Conservation (phyloP, 768 basidiomycete genomes). For the Pholiota microspora region DNA sequence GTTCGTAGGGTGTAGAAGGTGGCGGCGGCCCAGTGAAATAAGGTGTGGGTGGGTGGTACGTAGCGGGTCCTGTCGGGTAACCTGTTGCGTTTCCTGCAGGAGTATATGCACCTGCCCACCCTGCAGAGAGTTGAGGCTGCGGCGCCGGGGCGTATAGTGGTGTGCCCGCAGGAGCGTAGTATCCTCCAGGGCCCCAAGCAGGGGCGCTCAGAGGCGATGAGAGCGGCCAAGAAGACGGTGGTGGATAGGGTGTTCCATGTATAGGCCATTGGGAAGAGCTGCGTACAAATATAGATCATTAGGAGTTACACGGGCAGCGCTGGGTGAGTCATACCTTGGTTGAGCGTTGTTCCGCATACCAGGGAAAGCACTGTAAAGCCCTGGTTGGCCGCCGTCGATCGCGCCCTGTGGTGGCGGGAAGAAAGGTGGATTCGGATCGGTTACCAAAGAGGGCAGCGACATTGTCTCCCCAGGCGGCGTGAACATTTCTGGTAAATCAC, state of each 20-base stretch:
- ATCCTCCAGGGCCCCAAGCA: constrained; percentile 11
- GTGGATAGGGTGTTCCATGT: neutral
- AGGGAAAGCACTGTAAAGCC: constrained; percentile 17
- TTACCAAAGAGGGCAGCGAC: neutral
- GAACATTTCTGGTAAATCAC: no score
- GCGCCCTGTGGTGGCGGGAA: constrained; percentile 32
- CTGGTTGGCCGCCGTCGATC: constrained; percentile 30
- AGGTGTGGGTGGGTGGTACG: neutral
- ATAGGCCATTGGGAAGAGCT: constrained; percentile 1
- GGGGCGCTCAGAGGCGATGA: neutral
- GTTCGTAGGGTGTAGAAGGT: constrained; percentile 15
- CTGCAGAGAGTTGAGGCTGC: neutral
- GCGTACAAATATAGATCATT: no score
- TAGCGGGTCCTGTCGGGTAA: neutral
- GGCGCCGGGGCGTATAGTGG: neutral
- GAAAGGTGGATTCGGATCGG: constrained; percentile 11
- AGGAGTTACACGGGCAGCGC: neutral
- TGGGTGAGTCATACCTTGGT: constrained; percentile 4
- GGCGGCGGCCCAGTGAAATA: constrained; percentile 9
- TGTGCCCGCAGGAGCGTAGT: constrained; percentile 5
- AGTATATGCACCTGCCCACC: constrained; percentile 10
- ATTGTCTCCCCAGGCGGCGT: no score
- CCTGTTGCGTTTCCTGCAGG: constrained; percentile 6
- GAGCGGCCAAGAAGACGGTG: neutral
- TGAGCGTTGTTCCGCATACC: constrained; percentile 8